Evolutionary conservation across 2,329 filamentous ascomycete genomes (phyloP).

Genomic region (Ramichloridium luteum): DNA sequence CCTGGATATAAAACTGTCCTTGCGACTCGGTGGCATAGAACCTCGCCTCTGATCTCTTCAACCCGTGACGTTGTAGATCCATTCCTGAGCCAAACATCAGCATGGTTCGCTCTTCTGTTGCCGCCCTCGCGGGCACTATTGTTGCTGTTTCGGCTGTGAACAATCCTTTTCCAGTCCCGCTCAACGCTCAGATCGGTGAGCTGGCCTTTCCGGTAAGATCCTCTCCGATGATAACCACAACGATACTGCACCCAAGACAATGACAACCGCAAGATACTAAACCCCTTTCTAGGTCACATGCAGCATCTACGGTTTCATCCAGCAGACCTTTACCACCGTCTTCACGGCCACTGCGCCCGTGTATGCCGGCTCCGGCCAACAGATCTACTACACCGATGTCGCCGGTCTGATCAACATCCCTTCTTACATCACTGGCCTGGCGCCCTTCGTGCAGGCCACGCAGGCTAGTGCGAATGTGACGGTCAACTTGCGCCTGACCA

Average conservation of each 20-base stretch:
- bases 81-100: too few relatives aligned
- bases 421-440: slow-evolving; percentile 2
- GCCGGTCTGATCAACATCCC: slow-evolving; percentile 4
- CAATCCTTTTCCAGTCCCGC: too few relatives aligned
- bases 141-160: too few relatives aligned
- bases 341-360: slow-evolving; percentile 5
- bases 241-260: neutral
- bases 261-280: neutral
- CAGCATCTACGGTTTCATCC: slow-evolving; percentile 1
- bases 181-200: slow-evolving; percentile 2
- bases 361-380: slow-evolving; percentile 1
- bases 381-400: slow-evolving; percentile 4
- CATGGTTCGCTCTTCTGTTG: too few relatives aligned
- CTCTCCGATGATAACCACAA: neutral
- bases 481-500: slow-evolving; percentile 1
- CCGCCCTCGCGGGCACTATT: too few relatives aligned
- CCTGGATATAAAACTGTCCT: too few relatives aligned
- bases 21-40: too few relatives aligned
- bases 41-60: too few relatives aligned
- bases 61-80: too few relatives aligned
- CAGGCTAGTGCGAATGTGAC: slow-evolving; percentile 3
- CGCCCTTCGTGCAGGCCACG: neutral
- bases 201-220: slow-evolving; percentile 3
- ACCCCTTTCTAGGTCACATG: slow-evolving; percentile 3
- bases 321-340: slow-evolving; percentile 1